These are phyloP conservation scores for Verticillium nubilum DNA, from an alignment of 2,329 filamentous ascomycete genomes.

Conservation along the genomic window DNA sequence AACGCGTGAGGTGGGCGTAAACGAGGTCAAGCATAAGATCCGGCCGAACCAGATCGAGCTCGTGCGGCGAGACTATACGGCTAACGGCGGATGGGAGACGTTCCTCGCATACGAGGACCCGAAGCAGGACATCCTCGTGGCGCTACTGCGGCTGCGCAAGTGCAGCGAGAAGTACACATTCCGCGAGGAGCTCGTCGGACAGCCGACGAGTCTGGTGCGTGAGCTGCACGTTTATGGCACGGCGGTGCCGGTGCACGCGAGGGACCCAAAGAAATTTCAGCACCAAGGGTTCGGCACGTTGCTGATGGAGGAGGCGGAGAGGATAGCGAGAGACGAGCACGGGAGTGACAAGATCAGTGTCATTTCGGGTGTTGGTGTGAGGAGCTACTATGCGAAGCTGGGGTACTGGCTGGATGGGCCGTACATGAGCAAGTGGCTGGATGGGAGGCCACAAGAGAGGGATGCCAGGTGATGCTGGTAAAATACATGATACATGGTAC, in stretches of 20 bases:
- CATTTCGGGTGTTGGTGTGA: slow-evolving; percentile 94
- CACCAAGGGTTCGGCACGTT: slow-evolving; percentile 96
- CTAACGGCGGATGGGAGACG: slow-evolving; percentile 97
- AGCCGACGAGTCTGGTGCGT: slow-evolving; percentile 86
- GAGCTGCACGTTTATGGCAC: slow-evolving; percentile 97
- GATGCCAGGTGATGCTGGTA: background rate
- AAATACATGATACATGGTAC: background rate
- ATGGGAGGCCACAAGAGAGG: slow-evolving; percentile 29
- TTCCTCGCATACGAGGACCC: slow-evolving; percentile 98
- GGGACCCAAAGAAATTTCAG: slow-evolving; percentile 95
- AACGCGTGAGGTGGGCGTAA: slow-evolving; percentile 94
- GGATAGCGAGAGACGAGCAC: slow-evolving; percentile 91
- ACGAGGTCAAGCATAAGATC: slow-evolving; percentile 99
- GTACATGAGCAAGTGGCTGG: slow-evolving; percentile 67
- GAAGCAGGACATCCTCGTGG: slow-evolving; percentile 96
- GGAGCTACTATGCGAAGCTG: slow-evolving; percentile 89
- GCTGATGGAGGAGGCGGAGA: slow-evolving; percentile 95
- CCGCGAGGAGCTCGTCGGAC: slow-evolving; percentile 75
- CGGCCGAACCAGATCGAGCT: slow-evolving; percentile 93
- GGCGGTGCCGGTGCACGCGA: slow-evolving; percentile 92
- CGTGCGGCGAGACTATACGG: slow-evolving; percentile 85
- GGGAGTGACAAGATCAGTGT: slow-evolving; percentile 92
- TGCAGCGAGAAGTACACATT: slow-evolving; percentile 91
- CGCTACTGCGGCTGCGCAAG: slow-evolving; percentile 79
- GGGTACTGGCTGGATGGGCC: slow-evolving; percentile 93